Percentiles rank a stretch among this genome's conserved stretches.
phyloP scores from a whole-genome alignment of 1,284 basidiomycete species.

The Ceratobasidium sp. region DNA sequence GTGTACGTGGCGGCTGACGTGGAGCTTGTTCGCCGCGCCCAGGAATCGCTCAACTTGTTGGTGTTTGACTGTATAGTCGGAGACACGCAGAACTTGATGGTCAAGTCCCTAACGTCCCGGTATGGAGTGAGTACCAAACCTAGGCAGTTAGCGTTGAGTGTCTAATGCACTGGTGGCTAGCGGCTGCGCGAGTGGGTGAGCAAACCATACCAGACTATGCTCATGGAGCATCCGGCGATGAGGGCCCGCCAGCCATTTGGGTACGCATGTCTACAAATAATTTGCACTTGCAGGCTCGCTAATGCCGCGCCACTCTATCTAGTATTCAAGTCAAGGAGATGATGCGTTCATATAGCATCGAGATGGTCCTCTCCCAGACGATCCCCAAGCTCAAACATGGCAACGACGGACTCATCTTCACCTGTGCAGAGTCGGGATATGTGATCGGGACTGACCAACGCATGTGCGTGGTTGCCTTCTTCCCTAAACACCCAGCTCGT shows the following conservation, averaged over 20 bases:
- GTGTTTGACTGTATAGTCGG: slow-evolving; percentile 95
- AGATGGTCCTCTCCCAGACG: slow-evolving; percentile 84
- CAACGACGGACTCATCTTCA: slow-evolving; percentile 98
- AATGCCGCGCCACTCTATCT: background rate
- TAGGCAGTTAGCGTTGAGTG: background rate
- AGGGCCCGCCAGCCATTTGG: slow-evolving; percentile 80
- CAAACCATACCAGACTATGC: slow-evolving; percentile 79
- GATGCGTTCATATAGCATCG: slow-evolving; percentile 87
- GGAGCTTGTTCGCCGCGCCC: slow-evolving; percentile 45
- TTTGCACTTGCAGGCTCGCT: background rate
- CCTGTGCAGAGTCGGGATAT: slow-evolving; percentile 87
- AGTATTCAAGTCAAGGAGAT: slow-evolving; percentile 91
- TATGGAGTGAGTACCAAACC: slow-evolving; percentile 76
- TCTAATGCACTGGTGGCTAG: slow-evolving; percentile 57
- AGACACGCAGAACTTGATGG: slow-evolving; percentile 88
- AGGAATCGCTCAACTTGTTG: slow-evolving; percentile 85
- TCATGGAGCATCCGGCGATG: slow-evolving; percentile 74
- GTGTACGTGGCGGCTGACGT: slow-evolving; percentile 3
- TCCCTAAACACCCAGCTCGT: background rate
- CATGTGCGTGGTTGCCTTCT: slow-evolving; percentile 70
- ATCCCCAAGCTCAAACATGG: slow-evolving; percentile 92
- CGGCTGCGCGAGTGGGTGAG: slow-evolving; percentile 85
- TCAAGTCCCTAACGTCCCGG: slow-evolving; percentile 81
- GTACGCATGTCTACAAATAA: slow-evolving; percentile 61
- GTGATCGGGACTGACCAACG: slow-evolving; percentile 89